Evolutionary conservation across 2,329 filamentous ascomycete genomes (phyloP), one percentile per base, ranked within the genome.

Genomic region (Orbilia brochopaga): DNA sequence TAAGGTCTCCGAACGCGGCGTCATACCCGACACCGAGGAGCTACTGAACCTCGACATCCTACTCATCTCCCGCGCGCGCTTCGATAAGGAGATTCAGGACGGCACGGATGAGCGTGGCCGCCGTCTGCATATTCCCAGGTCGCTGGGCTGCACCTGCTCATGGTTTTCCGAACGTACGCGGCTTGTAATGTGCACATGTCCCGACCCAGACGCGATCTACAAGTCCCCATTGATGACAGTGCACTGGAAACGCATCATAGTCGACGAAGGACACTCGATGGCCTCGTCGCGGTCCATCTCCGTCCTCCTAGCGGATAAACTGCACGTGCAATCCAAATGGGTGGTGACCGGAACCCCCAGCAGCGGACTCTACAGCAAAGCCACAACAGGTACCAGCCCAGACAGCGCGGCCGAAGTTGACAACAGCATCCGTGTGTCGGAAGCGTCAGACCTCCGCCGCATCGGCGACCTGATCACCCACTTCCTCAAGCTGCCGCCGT

Each of bases 311-410:
- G 78, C 88, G 1, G 83, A 87, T 17, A 78, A 78, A 11, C 78
- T 89, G n/a, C 80, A 83, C 10, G 81, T 91, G 15, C 88, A 91
- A 52, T 85, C 90, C 17, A 86, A 90, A 8, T 97, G 93, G 93
- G 86, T 96, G 2, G 89, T 96, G 0, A 95, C 90, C 0, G 93
- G 93, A 63, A 97, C 93, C 0, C 93, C 93, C 1, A 91, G 92
- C 0, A 88, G 88, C 73, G 90, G 92, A 8, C 81, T 97, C 0
- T 90, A 62, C 24, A 54, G 91, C 63, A 91, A 92, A 0, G 84
- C 91, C 0, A 87, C 91, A 73, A 82, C 88, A 11, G 85, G 85
- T 62, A 77, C 86, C 24, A 81, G 82, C 1, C 80, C 79, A 1
- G 77, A 80, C 65, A 79, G 77, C 2, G 75, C 77, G 44, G 73